Conservation (phyloP, 106 monocot species). For the Acanthochlamys bracteata region DNA sequence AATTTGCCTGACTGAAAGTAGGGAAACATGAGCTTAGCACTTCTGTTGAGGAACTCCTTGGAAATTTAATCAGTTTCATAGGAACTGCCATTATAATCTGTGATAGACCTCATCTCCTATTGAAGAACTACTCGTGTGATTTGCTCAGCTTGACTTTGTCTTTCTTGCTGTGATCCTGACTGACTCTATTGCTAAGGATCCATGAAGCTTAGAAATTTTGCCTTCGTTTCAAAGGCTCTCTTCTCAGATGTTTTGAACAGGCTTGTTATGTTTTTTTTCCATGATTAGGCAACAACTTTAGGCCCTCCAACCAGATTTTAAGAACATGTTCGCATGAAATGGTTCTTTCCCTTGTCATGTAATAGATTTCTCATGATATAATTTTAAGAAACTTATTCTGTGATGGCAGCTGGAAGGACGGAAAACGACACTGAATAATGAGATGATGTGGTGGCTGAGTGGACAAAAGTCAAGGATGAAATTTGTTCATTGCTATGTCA, state of each 20-base stretch:
- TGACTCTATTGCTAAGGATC: too few relatives aligned
- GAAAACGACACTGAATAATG: conserved; percentile 54
- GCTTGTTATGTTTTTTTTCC: conserved; percentile 1
- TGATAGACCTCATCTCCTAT: neutral
- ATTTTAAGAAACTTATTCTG: neutral
- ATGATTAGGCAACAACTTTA: conserved; percentile 58
- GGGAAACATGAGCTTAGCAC: too few relatives aligned
- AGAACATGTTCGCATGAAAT: neutral
- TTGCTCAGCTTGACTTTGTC: neutral
- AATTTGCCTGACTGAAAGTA: too few relatives aligned
- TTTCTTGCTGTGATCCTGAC: too few relatives aligned
- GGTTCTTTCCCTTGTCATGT: too few relatives aligned
- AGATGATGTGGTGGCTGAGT: conserved; percentile 95
- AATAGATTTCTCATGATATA: too few relatives aligned
- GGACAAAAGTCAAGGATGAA: conserved; percentile 70
- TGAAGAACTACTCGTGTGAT: neutral
- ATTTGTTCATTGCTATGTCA: conserved; percentile 87
- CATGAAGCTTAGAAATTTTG: neutral
- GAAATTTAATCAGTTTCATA: too few relatives aligned
- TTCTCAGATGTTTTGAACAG: neutral
- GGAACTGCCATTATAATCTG: too few relatives aligned
- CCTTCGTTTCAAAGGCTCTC: neutral
- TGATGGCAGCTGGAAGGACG: conserved; percentile 52
- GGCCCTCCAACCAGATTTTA: conserved; percentile 76
- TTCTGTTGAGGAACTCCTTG: too few relatives aligned